phyloP scores from a whole-genome alignment of 1,284 basidiomycete species.

The Melampsora abietis-canadensis region DNA sequence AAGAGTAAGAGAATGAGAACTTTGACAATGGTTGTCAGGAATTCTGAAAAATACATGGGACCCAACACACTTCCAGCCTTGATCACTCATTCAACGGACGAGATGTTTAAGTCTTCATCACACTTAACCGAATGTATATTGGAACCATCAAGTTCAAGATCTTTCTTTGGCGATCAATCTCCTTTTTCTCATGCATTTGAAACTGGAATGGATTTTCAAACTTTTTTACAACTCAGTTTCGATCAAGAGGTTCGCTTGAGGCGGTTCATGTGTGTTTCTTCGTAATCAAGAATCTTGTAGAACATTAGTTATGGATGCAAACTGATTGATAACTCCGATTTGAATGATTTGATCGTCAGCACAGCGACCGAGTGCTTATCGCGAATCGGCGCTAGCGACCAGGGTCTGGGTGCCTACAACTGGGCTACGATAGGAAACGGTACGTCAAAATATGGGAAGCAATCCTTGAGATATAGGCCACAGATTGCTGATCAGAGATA shows the following conservation, averaged over 20 bases:
- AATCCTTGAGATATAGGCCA: background rate
- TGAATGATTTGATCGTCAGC: constrained; percentile 11
- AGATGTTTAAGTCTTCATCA: constrained; percentile 42
- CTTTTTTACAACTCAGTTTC: constrained; percentile 40
- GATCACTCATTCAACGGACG: constrained; percentile 40
- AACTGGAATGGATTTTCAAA: constrained; percentile 43
- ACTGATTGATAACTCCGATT: background rate
- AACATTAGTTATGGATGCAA: background rate
- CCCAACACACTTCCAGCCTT: constrained; percentile 40
- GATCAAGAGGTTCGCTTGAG: constrained; percentile 42
- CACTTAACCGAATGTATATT: constrained; percentile 42
- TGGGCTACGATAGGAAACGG: constrained; percentile 41
- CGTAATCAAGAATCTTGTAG: too few species aligned
- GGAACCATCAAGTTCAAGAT: constrained; percentile 34
- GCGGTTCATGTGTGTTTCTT: constrained; percentile 34
- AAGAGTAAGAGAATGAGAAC: too few species aligned
- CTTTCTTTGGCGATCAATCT: constrained; percentile 42
- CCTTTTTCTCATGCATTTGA: constrained; percentile 42
- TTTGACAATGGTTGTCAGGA: constrained; percentile 6
- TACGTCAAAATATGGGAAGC: background rate
- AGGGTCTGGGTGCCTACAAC: constrained; percentile 38
- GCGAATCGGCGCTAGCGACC: constrained; percentile 36
- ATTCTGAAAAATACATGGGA: constrained; percentile 43
- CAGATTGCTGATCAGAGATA: background rate
- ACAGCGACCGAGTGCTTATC: constrained; percentile 42